A percentile compares a stretch with the other conserved stretches of the same genome.
Conservation (phyloP, 768 basidiomycete genomes). For the Termitomyces sp. region DNA sequence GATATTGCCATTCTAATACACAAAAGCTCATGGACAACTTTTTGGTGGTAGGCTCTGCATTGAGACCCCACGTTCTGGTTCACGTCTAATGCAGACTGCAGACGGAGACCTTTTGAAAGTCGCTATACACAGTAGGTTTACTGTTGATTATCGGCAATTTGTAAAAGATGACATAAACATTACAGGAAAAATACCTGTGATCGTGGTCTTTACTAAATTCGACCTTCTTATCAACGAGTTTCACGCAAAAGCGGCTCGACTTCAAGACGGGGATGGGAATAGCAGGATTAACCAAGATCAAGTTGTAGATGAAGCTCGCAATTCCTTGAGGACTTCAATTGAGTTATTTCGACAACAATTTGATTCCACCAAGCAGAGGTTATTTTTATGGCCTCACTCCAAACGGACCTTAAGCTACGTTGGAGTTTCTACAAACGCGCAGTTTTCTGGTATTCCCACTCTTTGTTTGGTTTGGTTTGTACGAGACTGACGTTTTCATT, state of each 20-base stretch:
- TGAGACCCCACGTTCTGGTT: background rate
- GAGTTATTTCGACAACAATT: background rate
- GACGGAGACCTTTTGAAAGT: background rate
- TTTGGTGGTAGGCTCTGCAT: background rate
- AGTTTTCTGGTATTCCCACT: background rate
- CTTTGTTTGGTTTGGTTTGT: too few relatives aligned
- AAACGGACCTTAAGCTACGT: background rate
- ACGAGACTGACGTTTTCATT: background rate
- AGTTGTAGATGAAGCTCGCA: background rate
- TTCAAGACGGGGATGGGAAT: background rate
- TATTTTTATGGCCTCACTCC: background rate
- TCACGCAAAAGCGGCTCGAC: background rate
- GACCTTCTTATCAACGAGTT: background rate
- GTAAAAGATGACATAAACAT: background rate
- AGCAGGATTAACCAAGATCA: background rate
- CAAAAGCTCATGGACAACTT: background rate
- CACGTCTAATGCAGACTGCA: background rate
- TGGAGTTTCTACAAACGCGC: background rate
- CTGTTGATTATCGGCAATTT: background rate
- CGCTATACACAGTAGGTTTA: background rate
- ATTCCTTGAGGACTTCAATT: background rate
- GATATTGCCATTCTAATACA: background rate
- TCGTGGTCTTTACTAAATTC: background rate
- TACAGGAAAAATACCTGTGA: background rate
- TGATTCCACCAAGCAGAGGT: background rate